These are phyloP conservation scores for Mycena albidolilacea DNA, from an alignment of 768 basidiomycete species.

Conservation along the genomic window DNA sequence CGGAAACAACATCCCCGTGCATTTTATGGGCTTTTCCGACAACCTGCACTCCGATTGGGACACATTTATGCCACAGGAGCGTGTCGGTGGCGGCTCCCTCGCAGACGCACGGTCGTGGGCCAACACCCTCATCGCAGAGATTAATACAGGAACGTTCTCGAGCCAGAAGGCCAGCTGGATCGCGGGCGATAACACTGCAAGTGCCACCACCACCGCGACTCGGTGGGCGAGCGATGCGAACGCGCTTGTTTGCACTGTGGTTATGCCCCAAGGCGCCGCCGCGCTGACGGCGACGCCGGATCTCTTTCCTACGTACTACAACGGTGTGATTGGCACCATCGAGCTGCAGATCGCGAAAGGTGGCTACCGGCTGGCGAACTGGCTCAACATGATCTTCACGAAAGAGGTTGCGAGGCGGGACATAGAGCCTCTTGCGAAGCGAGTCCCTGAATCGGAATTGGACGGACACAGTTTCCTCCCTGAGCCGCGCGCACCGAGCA, in stretches of 20 bases:
- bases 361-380: conserved; percentile 51
- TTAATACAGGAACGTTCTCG: conserved; percentile 40
- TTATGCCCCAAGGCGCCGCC: conserved; percentile 46
- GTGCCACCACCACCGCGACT: conserved; percentile 45
- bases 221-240: conserved; percentile 50
- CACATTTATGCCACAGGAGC: conserved; percentile 36
- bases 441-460: conserved; percentile 12
- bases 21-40: conserved; percentile 41
- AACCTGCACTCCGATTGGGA: conserved; percentile 49
- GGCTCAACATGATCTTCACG: conserved; percentile 47
- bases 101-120: conserved; percentile 42
- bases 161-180: conserved; percentile 34
- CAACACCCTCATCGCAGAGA: conserved; percentile 42
- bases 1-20: conserved; percentile 45
- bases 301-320: conserved; percentile 39
- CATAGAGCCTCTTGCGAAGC: neutral
- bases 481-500: conserved; percentile 4
- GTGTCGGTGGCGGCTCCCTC: conserved; percentile 39
- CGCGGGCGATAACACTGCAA: conserved; percentile 25
- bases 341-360: conserved; percentile 50
- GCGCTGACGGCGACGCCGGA: conserved; percentile 36
- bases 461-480: conserved; percentile 27
- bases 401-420: conserved; percentile 1
- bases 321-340: conserved; percentile 39
- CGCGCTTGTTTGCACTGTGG: conserved; percentile 47